These are phyloP conservation scores for Copromyces sp. DNA, from an alignment of 495 filamentous ascomycete species.

Conservation along the genomic window DNA sequence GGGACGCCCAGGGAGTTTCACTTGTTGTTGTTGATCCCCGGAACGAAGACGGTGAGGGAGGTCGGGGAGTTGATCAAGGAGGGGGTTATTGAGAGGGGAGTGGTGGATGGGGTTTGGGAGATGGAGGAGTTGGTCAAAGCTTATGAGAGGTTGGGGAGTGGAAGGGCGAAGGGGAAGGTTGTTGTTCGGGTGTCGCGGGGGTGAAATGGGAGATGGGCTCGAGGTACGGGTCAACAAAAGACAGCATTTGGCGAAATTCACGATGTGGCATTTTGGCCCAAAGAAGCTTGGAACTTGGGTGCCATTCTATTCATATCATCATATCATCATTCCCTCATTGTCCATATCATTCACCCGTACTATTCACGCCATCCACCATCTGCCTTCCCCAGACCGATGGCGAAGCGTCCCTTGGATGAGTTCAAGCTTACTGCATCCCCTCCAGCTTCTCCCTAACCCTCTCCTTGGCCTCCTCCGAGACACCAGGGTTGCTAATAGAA, in stretches of 20 bases:
- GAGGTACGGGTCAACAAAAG: background rate
- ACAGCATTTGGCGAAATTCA: background rate
- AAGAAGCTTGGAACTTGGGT: background rate
- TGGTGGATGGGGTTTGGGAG: conserved; percentile 27
- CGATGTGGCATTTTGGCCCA: too few relatives aligned
- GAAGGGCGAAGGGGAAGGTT: conserved; percentile 30
- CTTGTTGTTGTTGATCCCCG: conserved; percentile 22
- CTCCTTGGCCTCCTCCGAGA: conserved; percentile 38
- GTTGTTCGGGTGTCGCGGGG: conserved; percentile 18
- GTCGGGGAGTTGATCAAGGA: conserved; percentile 17
- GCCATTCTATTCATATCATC: background rate
- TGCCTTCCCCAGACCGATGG: background rate
- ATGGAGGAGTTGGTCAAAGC: conserved; percentile 25
- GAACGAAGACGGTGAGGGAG: conserved; percentile 14
- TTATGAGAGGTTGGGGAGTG: conserved; percentile 25
- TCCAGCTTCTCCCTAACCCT: conserved; percentile 29
- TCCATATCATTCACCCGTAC: background rate
- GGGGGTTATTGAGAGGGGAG: conserved; percentile 20
- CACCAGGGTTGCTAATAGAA: conserved; percentile 35
- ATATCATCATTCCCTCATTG: background rate
- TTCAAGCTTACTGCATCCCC: background rate
- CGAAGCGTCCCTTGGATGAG: background rate
- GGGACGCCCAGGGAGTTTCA: conserved; percentile 28
- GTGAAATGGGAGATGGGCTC: background rate
- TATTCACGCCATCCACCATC: background rate